phyloP scores from a whole-genome alignment of 164 flowering plant species.

The Stephania cephalantha region DNA sequence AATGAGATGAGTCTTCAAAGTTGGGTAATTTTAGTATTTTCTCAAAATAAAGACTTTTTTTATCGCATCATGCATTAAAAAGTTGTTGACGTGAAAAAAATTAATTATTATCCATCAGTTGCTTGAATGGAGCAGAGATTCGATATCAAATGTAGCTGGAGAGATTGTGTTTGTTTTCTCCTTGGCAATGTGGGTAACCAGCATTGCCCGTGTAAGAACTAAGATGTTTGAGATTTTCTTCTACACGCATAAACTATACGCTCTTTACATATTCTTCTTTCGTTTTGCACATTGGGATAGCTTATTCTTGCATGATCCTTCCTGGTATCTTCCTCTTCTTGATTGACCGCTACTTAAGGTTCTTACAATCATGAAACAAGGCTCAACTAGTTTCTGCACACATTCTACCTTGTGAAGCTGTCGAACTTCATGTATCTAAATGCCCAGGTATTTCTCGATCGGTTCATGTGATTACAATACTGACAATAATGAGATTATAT shows the following conservation, averaged over 20 bases:
- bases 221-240: conserved; percentile 77
- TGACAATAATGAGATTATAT: no score
- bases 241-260: conserved; percentile 73
- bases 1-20: no score
- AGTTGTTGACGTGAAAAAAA: no score
- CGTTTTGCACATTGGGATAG: conserved; percentile 57
- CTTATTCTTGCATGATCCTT: conserved; percentile 50
- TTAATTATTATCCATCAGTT: conserved; percentile 26
- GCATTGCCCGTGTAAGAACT: conserved; percentile 44
- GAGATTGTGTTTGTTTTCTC: conserved; percentile 52
- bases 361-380: conserved; percentile 53
- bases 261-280: conserved; percentile 67
- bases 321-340: conserved; percentile 87
- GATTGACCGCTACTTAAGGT: conserved; percentile 70
- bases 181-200: conserved; percentile 57
- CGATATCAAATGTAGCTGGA: conserved; percentile 63
- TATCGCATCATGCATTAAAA: no score
- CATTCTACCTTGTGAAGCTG: conserved; percentile 46
- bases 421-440: conserved; percentile 77
- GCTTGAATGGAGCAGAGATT: conserved; percentile 45
- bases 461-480: no score
- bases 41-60: no score
- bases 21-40: no score
- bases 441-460: conserved; percentile 31
- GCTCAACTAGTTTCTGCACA: conserved; percentile 61